Base-by-base conservation (phyloP, 495 filamentous ascomycete genomes). In the Aspergillus carlsbadensis region DNA sequence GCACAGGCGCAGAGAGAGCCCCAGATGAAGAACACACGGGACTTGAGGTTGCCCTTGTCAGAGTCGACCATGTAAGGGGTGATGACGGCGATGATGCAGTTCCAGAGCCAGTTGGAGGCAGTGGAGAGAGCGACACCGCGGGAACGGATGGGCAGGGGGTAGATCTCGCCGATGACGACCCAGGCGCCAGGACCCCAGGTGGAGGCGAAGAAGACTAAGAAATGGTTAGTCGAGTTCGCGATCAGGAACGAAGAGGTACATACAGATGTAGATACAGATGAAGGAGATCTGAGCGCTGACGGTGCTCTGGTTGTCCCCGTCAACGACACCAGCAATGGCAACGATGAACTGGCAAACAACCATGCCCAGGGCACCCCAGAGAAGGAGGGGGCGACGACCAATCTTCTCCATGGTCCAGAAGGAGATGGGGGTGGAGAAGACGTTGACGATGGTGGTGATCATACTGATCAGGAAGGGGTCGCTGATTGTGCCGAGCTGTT, bases 91-190 rank as follows among this genome's bases (percentile, higher is more conserved):
- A 86, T 86, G 72, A 86, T 83, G 68, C 73, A 78, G 78, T 93
- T 91, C 87, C 87, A 92, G 60, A 92, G 83, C 90, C 90, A 94
- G 80, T 94, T 94, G 65, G 85, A 89, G 54, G 89, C 85, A 44
- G 90, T 92, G 20, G 88, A 89, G 44, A 94, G 79, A 51, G 80
- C 88, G 49, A 93, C 88, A 69, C 89, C 89, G 46, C 87, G 85
- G 17, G 89, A 86, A 62, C 90, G 87, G 73, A 92, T 92, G 44
- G 86, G 87, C 35, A 94, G 83, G 22, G 89, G 89, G 83, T 85
- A 94, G 76, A 92, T 88, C 76, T 94, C 90, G 58, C 90, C 90
- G 58, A 92, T 90, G 59, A 93, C 81, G 54, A 94, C 87, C 90
- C 90, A 92, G 37, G 85, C 88, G 48, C 75, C 73, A 7, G 81